Evolutionary conservation across 179 eudicot species (phyloP).

Genomic region (Drosera spatulata): DNA sequence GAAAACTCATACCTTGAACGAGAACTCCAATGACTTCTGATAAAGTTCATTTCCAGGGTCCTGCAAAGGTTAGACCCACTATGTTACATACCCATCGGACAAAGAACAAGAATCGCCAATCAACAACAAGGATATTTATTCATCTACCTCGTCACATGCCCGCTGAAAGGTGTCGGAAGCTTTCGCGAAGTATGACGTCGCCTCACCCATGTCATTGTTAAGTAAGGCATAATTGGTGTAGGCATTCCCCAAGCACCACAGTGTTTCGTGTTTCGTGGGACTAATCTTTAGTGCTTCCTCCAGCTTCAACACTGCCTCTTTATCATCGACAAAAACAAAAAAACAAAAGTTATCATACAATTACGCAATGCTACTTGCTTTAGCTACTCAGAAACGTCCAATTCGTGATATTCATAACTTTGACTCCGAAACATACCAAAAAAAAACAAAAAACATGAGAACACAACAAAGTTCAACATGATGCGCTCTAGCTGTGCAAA

Average conservation of each 20-base stretch:
- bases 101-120: background rate
- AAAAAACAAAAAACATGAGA: too few species aligned
- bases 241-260: slow-evolving; percentile 92
- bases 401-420: too few species aligned
- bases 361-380: too few species aligned
- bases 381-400: too few species aligned
- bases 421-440: too few species aligned
- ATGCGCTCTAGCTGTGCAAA: too few species aligned
- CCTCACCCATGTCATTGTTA: slow-evolving; percentile 52
- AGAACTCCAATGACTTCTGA: slow-evolving; percentile 63
- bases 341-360: too few species aligned
- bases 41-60: slow-evolving; percentile 75
- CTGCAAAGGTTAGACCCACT: slow-evolving; percentile 19
- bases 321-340: background rate
- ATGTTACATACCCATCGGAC: background rate
- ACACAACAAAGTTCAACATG: too few species aligned
- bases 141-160: slow-evolving; percentile 62
- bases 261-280: slow-evolving; percentile 61
- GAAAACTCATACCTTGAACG: slow-evolving; percentile 46
- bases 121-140: background rate
- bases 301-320: slow-evolving; percentile 62
- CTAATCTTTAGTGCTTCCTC: slow-evolving; percentile 67
- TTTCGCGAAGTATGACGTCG: slow-evolving; percentile 41
- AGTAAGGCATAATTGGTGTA: slow-evolving; percentile 55
- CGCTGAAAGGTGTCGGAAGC: slow-evolving; percentile 52